Percentiles rank a stretch among this genome's conserved stretches.
These are phyloP conservation scores for Chalciporus chontae DNA, from an alignment of 768 basidiomycete genomes.

Conservation along the genomic window DNA sequence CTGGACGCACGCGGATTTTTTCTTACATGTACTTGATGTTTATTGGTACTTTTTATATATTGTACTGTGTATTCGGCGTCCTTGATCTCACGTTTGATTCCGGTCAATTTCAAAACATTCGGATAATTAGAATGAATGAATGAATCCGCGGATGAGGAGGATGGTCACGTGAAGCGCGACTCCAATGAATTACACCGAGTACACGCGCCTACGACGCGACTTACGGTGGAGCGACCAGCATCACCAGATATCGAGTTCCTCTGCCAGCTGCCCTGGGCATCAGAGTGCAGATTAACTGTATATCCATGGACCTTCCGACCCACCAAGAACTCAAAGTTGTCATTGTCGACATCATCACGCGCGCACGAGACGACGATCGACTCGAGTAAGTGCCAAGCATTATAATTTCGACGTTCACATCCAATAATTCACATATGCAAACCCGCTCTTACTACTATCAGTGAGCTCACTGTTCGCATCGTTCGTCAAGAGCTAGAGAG, in stretches of 20 bases:
- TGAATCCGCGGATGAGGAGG: background rate
- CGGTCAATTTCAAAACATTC: no score
- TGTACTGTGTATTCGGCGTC: no score
- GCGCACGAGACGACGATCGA: constrained; percentile 20
- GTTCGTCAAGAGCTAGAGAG: constrained; percentile 51
- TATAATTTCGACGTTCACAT: background rate
- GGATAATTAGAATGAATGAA: background rate
- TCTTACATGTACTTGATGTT: background rate
- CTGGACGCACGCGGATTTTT: background rate
- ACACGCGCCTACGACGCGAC: background rate
- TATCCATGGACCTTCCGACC: constrained; percentile 14
- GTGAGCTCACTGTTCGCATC: constrained; percentile 43
- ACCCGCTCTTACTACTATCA: constrained; percentile 10
- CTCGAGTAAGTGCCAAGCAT: constrained; percentile 15
- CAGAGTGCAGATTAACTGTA: background rate
- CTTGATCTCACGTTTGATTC: no score
- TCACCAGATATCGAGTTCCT: background rate
- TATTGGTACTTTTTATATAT: background rate
- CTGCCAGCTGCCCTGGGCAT: background rate
- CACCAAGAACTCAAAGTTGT: constrained; percentile 15
- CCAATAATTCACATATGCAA: background rate
- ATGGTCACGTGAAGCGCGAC: constrained; percentile 13
- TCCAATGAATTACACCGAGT: background rate
- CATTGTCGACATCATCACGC: constrained; percentile 19
- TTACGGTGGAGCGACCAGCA: background rate